Conservation (phyloP, 2,329 filamentous ascomycete species). For the Tricladium varicosporioides region DNA sequence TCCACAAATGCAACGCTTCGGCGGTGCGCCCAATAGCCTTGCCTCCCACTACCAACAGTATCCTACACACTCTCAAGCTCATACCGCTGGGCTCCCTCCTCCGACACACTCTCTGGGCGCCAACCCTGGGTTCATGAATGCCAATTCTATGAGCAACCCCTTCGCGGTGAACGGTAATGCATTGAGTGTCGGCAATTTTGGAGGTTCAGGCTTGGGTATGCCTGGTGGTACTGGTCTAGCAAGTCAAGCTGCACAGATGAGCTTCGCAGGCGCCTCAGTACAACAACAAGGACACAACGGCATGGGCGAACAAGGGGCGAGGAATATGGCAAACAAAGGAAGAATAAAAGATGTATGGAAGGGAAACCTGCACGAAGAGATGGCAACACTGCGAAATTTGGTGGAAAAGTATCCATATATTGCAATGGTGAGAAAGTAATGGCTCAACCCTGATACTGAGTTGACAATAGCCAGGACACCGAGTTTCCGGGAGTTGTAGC, state of each 20-base stretch:
- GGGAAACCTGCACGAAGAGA: conserved; percentile 86
- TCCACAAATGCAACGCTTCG: conserved; percentile 36
- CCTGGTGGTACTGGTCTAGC: conserved; percentile 68
- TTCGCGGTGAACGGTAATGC: conserved; percentile 54
- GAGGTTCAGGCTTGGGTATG: conserved; percentile 50
- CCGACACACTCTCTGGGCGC: conserved; percentile 53
- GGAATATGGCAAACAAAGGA: conserved; percentile 60
- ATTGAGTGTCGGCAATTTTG: conserved; percentile 57
- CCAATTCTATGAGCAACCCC: conserved; percentile 66
- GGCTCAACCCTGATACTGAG: conserved; percentile 11
- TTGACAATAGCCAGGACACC: conserved; percentile 66
- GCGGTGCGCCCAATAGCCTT: conserved; percentile 33
- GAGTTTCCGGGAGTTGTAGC: conserved; percentile 98
- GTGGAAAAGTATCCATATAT: conserved; percentile 93
- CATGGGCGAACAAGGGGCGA: conserved; percentile 52
- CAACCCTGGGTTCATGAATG: conserved; percentile 70
- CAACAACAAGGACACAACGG: conserved; percentile 58
- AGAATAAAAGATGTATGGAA: conserved; percentile 97
- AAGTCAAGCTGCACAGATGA: conserved; percentile 84
- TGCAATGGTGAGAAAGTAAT: conserved; percentile 74
- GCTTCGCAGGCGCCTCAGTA: conserved; percentile 71
- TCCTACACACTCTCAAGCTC: conserved; percentile 44
- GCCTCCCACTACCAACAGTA: conserved; percentile 44
- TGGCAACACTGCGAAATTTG: conserved; percentile 77
- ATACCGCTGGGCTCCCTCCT: conserved; percentile 47